Evolutionary conservation across 495 filamentous ascomycete genomes (phyloP), one percentile per base, ranked within the genome.

Genomic region (Usnea hakonensis): DNA sequence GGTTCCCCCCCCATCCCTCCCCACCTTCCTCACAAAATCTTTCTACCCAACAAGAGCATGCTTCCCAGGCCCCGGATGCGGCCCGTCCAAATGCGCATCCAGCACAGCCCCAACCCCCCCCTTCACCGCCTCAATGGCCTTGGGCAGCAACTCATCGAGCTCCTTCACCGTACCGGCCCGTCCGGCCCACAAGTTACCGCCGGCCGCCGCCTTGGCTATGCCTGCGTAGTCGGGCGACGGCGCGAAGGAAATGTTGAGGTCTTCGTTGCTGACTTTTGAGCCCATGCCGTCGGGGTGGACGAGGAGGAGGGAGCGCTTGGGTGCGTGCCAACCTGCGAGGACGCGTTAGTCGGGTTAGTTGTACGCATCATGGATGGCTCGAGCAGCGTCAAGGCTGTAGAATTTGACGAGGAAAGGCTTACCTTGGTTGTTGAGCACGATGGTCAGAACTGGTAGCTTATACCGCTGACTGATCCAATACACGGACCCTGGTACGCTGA

Each of bases 351-450:
- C 2, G 3, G 2, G 7, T 21, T n/a, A 32, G 11, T 33, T 11
- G 13, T 0, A 43, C 8, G 28, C 1, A 13, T 4, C 7, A 1
- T n/a, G 5, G 30, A 30, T 5, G 35, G 23, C 14, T 26, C 43
- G 21, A 43, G 40, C 21, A 2, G 8, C 21, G 21, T 5, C 0
- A 26, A 14, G n/a, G n/a, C 43, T 2, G 2, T 3, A 13, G 5
- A 26, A 0, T 8, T 11, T 13, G 23, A n/a, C 9, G 13, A 28
- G 19, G 23, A 41, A 10, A 33, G 23, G 67, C 75, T 68, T 66
- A 84, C 84, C 91, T 73, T 94, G 89, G 72, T 97, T 97, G 72
- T 96, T 97, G 59, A 97, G 73, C 4, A 97, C 88, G 62, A 97
- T 91, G 0, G 91, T 96, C 62, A 97, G 74, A 19, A 96, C 79